Evolutionary conservation across 176 grass and related monocot species (phyloP), one percentile per base, ranked within the genome.

Genomic region (Bromus sterilis): DNA sequence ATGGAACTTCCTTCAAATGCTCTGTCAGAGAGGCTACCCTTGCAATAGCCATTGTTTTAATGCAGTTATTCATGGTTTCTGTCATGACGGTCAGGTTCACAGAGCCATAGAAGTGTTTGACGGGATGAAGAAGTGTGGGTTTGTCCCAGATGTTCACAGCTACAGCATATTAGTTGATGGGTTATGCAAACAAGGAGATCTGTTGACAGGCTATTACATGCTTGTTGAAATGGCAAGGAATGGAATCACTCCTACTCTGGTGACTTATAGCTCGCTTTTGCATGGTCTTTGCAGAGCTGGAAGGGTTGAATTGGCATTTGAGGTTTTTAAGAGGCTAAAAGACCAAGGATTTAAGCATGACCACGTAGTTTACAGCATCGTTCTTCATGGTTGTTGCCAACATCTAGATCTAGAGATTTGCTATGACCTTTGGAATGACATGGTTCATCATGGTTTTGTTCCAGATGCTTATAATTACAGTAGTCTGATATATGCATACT

Each of bases 41-140:
- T 74, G 86, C 71, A 91, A 89, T 42, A 71, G 42, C 73, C 87
- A 85, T 48, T 91, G 84, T 82, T 94, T 87, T 48, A 94, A 94
- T 87, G 78, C 86, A 33, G 87, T 94, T 21, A 91, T 91, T 81
- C 86, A 71, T 75, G 89, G 89, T 80, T 94, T 94, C 81, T 91
- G 66, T 74, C 44, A 42, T 29, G 53, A 68, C 7, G 82, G 84
- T n/a, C 72, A 87, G 61, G 34, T 91, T 62, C 31, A 76, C 1
- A 71, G 87, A 42, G 84, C 87, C 18, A 37, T 80, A 42, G 71
- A 71, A 36, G 84, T 91, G 53, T 87, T 94, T 13, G 69, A 85
- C 57, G 78, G 35, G 35, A 87, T 94, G 89, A 82, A 67, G 43
- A 70, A 61, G 80, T 75, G 60, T 28, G 92, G 72, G 20, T 83